phyloP scores from a whole-genome alignment of 108 stramenopile species.

The Conticribra guillardii region DNA sequence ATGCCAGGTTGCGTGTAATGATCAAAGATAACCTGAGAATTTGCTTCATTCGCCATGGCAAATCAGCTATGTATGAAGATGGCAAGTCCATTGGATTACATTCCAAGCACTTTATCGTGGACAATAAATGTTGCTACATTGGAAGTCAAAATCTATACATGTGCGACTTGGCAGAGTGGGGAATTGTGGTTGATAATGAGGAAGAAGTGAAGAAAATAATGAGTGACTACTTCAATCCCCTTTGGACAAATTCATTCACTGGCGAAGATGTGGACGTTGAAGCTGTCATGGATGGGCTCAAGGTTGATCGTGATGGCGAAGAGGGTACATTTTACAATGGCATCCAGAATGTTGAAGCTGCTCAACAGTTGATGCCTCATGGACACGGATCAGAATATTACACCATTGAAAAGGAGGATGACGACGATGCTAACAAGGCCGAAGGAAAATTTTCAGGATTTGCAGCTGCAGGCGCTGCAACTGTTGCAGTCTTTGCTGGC shows the following conservation, averaged over 20 bases:
- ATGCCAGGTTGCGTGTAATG: conserved; percentile 40
- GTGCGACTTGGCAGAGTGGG: conserved; percentile 60
- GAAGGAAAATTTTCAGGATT: conserved; percentile 1
- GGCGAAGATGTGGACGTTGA: conserved; percentile 66
- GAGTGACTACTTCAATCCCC: conserved; percentile 42
- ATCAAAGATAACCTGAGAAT: conserved; percentile 46
- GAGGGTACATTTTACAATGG: neutral
- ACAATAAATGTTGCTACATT: conserved; percentile 50
- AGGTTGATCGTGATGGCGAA: conserved; percentile 57
- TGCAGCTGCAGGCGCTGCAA: no score
- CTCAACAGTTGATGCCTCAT: conserved; percentile 22
- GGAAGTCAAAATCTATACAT: conserved; percentile 60
- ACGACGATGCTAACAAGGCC: neutral
- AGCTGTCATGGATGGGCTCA: conserved; percentile 66
- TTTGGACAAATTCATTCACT: conserved; percentile 65
- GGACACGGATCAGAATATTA: conserved; percentile 4
- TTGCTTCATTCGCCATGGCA: conserved; percentile 48
- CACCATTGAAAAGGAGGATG: conserved; percentile 3
- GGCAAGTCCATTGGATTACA: conserved; percentile 61
- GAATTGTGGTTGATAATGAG: conserved; percentile 48
- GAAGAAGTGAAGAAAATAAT: conserved; percentile 41
- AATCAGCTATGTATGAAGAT: conserved; percentile 25
- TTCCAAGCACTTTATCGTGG: conserved; percentile 58
- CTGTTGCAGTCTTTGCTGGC: no score
- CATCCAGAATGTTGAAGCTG: conserved; percentile 2